phyloP scores from a whole-genome alignment of 2,329 filamentous ascomycete genomes.

The Samsoniella hepiali region DNA sequence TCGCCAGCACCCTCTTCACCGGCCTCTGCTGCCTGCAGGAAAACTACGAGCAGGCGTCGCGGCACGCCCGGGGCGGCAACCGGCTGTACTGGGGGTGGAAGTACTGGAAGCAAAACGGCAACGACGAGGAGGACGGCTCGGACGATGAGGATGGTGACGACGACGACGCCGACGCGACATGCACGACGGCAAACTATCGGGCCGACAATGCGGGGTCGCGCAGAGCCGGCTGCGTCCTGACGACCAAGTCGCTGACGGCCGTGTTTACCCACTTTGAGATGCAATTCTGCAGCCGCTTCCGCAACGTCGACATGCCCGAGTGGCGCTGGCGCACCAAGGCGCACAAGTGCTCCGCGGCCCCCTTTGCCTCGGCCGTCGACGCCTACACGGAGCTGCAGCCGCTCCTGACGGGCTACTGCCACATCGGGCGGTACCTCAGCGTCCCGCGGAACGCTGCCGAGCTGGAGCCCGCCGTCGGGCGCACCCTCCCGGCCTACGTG shows the following conservation, averaged over 20 bases:
- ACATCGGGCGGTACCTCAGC: neutral
- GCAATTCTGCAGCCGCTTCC: constrained; percentile 10
- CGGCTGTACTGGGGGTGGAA: constrained; percentile 15
- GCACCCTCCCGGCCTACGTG: neutral
- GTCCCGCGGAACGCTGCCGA: neutral
- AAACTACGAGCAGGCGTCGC: constrained; percentile 13
- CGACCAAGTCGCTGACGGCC: constrained; percentile 10
- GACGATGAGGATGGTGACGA: neutral
- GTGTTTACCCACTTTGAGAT: constrained; percentile 15
- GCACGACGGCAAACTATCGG: neutral
- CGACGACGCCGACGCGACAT: neutral
- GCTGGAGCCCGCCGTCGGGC: neutral
- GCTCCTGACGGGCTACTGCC: constrained; percentile 1
- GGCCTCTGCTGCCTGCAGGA: constrained; percentile 16
- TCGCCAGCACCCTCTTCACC: constrained; percentile 16
- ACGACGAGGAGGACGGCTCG: neutral
- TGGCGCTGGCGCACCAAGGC: neutral
- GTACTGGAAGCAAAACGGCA: neutral
- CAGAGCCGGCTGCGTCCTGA: constrained; percentile 1
- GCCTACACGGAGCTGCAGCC: constrained; percentile 18
- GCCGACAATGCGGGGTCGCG: neutral
- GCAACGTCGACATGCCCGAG: neutral
- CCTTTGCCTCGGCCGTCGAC: constrained; percentile 10
- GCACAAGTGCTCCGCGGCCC: neutral
- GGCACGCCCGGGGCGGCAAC: constrained; percentile 8